Conservation (phyloP, 352 stramenopile species). For the Phytophthora ohioensis region DNA sequence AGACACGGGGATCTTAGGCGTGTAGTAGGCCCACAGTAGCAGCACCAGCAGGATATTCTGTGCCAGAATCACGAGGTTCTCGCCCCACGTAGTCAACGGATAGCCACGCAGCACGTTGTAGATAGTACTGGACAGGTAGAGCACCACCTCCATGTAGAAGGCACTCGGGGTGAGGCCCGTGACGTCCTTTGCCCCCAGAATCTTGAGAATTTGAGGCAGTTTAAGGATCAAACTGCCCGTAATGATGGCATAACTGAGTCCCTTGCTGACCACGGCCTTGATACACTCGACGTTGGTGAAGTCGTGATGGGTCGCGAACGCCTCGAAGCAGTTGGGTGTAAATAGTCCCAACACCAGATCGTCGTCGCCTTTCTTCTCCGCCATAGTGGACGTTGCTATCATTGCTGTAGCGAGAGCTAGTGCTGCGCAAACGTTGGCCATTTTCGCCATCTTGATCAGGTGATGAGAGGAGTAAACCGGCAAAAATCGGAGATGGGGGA, state of each 20-base stretch:
- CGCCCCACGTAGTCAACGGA: constrained; percentile 87
- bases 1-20: constrained; percentile 58
- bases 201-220: constrained; percentile 92
- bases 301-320: constrained; percentile 83
- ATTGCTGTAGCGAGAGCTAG: constrained; percentile 29
- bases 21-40: constrained; percentile 79
- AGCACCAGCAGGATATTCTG: constrained; percentile 89
- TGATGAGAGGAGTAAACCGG: background rate
- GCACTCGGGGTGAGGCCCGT: constrained; percentile 85
- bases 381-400: constrained; percentile 11
- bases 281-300: constrained; percentile 85
- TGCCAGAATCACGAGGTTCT: constrained; percentile 87
- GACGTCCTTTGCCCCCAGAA: constrained; percentile 79
- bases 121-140: constrained; percentile 82
- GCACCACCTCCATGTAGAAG: constrained; percentile 91
- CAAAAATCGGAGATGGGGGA: background rate
- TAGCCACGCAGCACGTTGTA: constrained; percentile 90
- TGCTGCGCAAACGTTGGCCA: constrained; percentile 19
- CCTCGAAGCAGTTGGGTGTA: constrained; percentile 81
- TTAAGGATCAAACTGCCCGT: constrained; percentile 88
- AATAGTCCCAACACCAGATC: constrained; percentile 80
- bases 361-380: constrained; percentile 30
- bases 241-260: constrained; percentile 90
- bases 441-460: constrained; percentile 21
- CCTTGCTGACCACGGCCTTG: constrained; percentile 87